Conservation (phyloP, 164 flowering plant genomes). For the Vitis rupestris region DNA sequence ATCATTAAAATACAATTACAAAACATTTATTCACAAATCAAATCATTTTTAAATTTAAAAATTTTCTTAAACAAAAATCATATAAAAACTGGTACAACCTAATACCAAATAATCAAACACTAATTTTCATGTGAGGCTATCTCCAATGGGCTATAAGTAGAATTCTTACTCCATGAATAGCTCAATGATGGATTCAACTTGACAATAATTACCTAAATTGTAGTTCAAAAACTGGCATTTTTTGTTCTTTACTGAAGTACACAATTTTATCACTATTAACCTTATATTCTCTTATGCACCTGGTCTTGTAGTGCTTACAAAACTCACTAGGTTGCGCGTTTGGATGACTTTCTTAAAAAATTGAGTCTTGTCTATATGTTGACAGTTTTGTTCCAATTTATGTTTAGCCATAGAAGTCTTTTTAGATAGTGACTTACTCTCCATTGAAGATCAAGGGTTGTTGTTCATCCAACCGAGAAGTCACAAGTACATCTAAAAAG, state of each 20-base stretch:
- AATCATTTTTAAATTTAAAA: too few species aligned
- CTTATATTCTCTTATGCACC: slow-evolving; percentile 47
- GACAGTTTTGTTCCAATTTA: too few species aligned
- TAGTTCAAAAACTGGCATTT: slow-evolving; percentile 55
- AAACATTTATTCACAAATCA: too few species aligned
- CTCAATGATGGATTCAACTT: slow-evolving; percentile 42
- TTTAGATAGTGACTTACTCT: too few species aligned
- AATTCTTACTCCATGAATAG: slow-evolving; percentile 71
- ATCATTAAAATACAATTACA: too few species aligned
- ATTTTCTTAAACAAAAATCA: too few species aligned
- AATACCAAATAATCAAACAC: slow-evolving; percentile 73
- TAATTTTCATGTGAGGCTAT: slow-evolving; percentile 76
- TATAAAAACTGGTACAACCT: slow-evolving; percentile 50
- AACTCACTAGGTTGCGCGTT: slow-evolving; percentile 46
- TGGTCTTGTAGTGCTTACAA: slow-evolving; percentile 70
- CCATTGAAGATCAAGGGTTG: too few species aligned
- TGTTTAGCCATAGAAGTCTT: too few species aligned
- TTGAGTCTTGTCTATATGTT: too few species aligned
- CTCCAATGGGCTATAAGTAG: slow-evolving; percentile 86
- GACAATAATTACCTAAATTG: slow-evolving; percentile 32
- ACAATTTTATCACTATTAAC: slow-evolving; percentile 54
- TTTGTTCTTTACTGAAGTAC: slow-evolving; percentile 23
- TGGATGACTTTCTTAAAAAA: slow-evolving; percentile 2
- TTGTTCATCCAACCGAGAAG: too few species aligned
- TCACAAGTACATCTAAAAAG: too few species aligned